These are phyloP conservation scores for Centrapalus pauciflorus DNA, from an alignment of 129 eudicot genomes.

Conservation along the genomic window DNA sequence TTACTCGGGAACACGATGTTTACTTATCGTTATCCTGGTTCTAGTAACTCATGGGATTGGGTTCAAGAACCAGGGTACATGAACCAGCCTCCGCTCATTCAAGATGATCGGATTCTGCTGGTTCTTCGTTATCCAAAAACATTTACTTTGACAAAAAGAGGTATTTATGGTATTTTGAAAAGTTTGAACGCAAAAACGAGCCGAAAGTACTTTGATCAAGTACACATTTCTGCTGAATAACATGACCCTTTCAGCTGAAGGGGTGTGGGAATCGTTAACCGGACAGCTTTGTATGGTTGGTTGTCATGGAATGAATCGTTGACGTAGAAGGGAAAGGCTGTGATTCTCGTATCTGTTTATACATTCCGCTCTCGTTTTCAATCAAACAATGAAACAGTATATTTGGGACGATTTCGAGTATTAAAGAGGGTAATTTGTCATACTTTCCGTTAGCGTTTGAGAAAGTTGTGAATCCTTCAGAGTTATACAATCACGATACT, in stretches of 20 bases:
- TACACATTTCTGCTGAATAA: conserved; percentile 58
- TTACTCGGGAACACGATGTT: conserved; percentile 72
- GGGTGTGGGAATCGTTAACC: conserved; percentile 77
- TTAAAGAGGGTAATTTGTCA: conserved; percentile 28
- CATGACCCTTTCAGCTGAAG: conserved; percentile 86
- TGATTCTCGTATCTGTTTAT: conserved; percentile 75
- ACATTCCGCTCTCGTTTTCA: conserved; percentile 78
- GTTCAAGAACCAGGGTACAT: conserved; percentile 63
- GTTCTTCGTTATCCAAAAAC: conserved; percentile 62
- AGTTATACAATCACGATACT: conserved; percentile 57
- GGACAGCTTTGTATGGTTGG: conserved; percentile 98
- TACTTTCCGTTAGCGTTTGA: conserved; percentile 70
- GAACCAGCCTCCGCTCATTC: conserved; percentile 65
- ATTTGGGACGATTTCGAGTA: conserved; percentile 62
- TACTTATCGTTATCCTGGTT: conserved; percentile 68
- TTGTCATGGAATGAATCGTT: conserved; percentile 49
- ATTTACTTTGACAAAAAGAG: conserved; percentile 47
- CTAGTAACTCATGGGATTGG: conserved; percentile 79
- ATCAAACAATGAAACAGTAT: conserved; percentile 73
- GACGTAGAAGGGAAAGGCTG: conserved; percentile 37
- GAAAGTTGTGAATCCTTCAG: conserved; percentile 56
- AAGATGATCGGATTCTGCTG: conserved; percentile 79
- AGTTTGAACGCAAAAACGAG: conserved; percentile 62
- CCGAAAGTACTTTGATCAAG: conserved; percentile 77
- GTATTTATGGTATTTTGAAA: conserved; percentile 54